Evolutionary conservation across 2,329 filamentous ascomycete genomes (phyloP).

Genomic region (Ophiognomonia clavigignenti-juglandacearum): DNA sequence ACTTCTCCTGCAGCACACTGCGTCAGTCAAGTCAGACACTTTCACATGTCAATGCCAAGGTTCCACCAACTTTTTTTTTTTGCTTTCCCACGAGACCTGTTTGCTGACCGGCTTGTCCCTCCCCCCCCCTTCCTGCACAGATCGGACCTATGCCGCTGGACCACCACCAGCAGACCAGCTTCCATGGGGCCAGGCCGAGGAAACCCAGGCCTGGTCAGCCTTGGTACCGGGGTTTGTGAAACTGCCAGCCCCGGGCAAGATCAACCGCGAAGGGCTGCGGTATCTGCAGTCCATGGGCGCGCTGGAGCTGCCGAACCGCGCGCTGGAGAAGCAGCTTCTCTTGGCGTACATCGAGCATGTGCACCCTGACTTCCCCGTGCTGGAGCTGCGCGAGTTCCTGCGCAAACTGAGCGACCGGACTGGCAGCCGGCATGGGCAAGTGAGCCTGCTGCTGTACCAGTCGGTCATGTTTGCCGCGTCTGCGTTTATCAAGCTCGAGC

Average conservation of each 20-base stretch:
- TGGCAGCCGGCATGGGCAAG: conserved; percentile 62
- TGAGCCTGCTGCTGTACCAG: conserved; percentile 86
- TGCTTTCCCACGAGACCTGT: conserved; percentile 39
- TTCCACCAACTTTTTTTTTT: too few species aligned
- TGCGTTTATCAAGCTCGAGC: conserved; percentile 78
- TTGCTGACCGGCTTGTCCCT: conserved; percentile 1
- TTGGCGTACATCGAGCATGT: conserved; percentile 84
- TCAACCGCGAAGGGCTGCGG: conserved; percentile 75
- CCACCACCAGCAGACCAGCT: conserved; percentile 5
- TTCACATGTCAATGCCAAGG: conserved; percentile 35
- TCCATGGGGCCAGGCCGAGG: conserved; percentile 27
- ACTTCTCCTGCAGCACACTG: background rate
- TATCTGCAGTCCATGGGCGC: conserved; percentile 84
- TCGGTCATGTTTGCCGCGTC: conserved; percentile 92
- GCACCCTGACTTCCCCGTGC: conserved; percentile 87
- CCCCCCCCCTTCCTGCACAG: conserved; percentile 13
- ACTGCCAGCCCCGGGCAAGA: conserved; percentile 64
- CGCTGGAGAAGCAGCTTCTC: conserved; percentile 74
- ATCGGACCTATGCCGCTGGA: conserved; percentile 15
- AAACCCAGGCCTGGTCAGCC: conserved; percentile 36
- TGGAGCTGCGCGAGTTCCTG: conserved; percentile 63
- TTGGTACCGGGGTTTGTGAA: conserved; percentile 68
- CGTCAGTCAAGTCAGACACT: background rate
- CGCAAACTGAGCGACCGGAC: conserved; percentile 59
- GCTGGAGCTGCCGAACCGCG: conserved; percentile 64